Evolutionary conservation across 2,329 filamentous ascomycete species (phyloP), one percentile per base, ranked within the genome.

Genomic region (Aureobasidium melanogenum): DNA sequence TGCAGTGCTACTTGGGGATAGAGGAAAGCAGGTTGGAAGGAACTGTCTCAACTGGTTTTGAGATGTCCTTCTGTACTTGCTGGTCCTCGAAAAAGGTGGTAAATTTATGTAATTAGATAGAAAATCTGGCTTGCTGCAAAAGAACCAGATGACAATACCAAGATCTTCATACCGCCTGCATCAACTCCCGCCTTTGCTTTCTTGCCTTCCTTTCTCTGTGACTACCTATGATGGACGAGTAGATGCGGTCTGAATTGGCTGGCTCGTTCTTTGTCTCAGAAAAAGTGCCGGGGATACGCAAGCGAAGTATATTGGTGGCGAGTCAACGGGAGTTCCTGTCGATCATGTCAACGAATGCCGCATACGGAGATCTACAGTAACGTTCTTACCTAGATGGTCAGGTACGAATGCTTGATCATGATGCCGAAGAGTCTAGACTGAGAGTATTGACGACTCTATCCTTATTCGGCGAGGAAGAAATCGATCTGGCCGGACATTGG

Each of bases 21-120:
- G 9, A 34, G 47, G 47, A 50, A 22, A 36, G 28, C 5, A 19
- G n/a, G 26, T 47, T 8, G 15, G 4, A 6, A 17, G 26, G 8
- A 17, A 8, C 14, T 36, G 5, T 54, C 15, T 51, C 19, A 38
- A 54, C 50, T 54, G 50, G 50, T 28, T 34, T 51, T 36, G 50
- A 41, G 32, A 30, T 41, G 5, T 41, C 7, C 34, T 39, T 22
- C 10, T 14, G n/a, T 28, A 24, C 12, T 17, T 19, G 26, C 39
- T 43, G 39, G 9, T 41, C 5, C 44, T 36, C 5, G 22, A 10
- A 28, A 36, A 7, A 17, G 50, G 50, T 15, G 34, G 50, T n/a
- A 28, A 17, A 28, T 9, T 54, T 54, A 54, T 54, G 32, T 54
- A 54, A 54, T 54, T 54, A 54, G 34, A 54, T 54, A 54, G 50